Conservation (phyloP, 768 basidiomycete genomes). For the Mycena sanguinolenta region DNA sequence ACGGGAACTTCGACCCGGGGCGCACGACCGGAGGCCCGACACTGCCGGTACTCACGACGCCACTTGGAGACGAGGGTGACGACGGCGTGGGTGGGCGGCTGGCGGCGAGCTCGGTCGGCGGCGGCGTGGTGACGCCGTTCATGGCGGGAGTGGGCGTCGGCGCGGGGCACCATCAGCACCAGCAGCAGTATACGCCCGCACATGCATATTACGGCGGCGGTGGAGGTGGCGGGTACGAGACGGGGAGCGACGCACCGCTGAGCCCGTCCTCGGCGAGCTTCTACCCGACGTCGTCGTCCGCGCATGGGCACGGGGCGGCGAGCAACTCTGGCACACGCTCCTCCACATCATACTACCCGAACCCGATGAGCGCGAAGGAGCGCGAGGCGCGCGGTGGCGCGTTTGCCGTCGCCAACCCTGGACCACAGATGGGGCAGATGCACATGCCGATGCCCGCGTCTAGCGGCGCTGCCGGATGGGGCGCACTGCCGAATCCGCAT, state of each 20-base stretch:
- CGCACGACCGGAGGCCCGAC: constrained; percentile 39
- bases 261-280: constrained; percentile 27
- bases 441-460: constrained; percentile 17
- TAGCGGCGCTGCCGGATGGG: background rate
- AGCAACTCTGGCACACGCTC: background rate
- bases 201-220: background rate
- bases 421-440: constrained; percentile 5
- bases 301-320: background rate
- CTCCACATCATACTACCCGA: constrained; percentile 7
- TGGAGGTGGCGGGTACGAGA: constrained; percentile 2
- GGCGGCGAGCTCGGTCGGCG: constrained; percentile 44
- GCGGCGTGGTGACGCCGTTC: constrained; percentile 53
- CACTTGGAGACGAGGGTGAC: constrained; percentile 35
- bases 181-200: constrained; percentile 8
- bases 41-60: constrained; percentile 28
- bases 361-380: constrained; percentile 36
- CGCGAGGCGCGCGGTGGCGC: constrained; percentile 32
- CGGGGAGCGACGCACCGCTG: constrained; percentile 4
- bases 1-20: constrained; percentile 59
- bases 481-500: constrained; percentile 33
- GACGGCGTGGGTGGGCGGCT: constrained; percentile 54
- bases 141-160: constrained; percentile 20
- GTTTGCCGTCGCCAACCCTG: constrained; percentile 31
- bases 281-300: constrained; percentile 19
- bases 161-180: background rate